phyloP scores from a whole-genome alignment of 345 rosid species.

The Ailanthus altissimus region DNA sequence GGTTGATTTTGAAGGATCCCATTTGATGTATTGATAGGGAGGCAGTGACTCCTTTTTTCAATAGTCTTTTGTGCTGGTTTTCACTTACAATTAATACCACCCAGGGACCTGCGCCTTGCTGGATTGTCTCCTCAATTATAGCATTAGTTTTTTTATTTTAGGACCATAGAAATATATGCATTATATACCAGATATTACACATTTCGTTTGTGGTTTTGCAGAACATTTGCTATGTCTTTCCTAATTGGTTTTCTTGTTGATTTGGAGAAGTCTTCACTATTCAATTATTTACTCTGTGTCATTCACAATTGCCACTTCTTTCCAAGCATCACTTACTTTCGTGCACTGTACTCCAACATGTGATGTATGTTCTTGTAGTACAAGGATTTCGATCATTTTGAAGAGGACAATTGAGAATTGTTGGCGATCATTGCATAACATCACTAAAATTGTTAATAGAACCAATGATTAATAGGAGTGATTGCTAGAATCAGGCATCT shows the following conservation, averaged over 20 bases:
- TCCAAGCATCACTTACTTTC: background rate
- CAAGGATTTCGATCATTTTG: background rate
- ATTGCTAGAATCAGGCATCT: too few relatives aligned
- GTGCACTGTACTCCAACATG: too few relatives aligned
- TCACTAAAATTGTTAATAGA: background rate
- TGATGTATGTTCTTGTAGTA: too few relatives aligned
- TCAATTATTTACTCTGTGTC: background rate
- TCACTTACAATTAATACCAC: too few relatives aligned
- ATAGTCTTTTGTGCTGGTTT: too few relatives aligned
- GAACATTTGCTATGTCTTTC: background rate
- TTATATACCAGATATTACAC: background rate
- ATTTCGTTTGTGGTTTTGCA: background rate
- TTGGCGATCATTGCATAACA: background rate
- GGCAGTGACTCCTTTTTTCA: background rate
- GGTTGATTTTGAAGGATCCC: background rate
- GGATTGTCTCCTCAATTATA: background rate
- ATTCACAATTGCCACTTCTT: background rate
- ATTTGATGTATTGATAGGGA: background rate
- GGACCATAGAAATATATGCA: background rate
- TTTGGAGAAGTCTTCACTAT: background rate
- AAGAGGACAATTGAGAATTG: background rate
- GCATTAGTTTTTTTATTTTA: too few relatives aligned
- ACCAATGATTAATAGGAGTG: background rate
- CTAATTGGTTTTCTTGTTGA: background rate
- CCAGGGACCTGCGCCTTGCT: background rate